A percentile compares a stretch with the other conserved stretches of the same genome.
Evolutionary conservation across 2,329 filamentous ascomycete genomes (phyloP).

Genomic region (Ophiostoma himal-ulmi): DNA sequence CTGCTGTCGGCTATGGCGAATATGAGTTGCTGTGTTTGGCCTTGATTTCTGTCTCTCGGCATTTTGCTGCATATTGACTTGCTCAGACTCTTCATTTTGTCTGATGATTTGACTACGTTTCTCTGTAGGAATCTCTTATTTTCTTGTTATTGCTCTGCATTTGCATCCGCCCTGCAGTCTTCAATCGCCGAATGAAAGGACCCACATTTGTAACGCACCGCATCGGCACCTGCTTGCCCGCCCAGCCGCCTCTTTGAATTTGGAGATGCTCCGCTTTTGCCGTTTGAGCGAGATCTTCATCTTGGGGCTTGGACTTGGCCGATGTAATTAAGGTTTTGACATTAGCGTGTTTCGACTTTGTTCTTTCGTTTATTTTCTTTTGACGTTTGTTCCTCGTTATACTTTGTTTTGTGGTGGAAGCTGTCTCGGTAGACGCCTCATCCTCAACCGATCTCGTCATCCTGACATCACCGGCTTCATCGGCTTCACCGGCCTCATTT

Average conservation of each 20-base stretch:
- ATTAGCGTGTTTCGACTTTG: neutral
- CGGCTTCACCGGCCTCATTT: neutral
- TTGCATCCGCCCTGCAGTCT: neutral
- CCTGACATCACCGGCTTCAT: neutral
- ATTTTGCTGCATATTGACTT: too few species aligned
- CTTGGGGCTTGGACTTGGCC: neutral
- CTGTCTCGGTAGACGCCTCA: neutral
- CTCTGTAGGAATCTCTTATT: neutral
- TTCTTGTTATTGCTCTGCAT: neutral
- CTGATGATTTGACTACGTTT: neutral
- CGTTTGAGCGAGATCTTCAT: slow-evolving; percentile 8
- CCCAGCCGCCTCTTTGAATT: slow-evolving; percentile 1
- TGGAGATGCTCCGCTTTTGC: slow-evolving; percentile 12
- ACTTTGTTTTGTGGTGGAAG: neutral
- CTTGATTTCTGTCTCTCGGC: neutral
- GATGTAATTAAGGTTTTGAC: neutral
- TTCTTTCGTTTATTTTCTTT: neutral
- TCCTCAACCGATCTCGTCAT: neutral
- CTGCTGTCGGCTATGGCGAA: neutral
- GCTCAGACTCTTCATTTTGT: neutral
- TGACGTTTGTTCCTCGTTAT: neutral
- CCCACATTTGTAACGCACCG: neutral
- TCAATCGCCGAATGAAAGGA: neutral
- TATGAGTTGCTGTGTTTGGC: neutral
- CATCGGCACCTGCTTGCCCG: neutral